These are phyloP conservation scores for Anisodus tanguticus DNA, from an alignment of 257 asterid genomes.

Conservation along the genomic window DNA sequence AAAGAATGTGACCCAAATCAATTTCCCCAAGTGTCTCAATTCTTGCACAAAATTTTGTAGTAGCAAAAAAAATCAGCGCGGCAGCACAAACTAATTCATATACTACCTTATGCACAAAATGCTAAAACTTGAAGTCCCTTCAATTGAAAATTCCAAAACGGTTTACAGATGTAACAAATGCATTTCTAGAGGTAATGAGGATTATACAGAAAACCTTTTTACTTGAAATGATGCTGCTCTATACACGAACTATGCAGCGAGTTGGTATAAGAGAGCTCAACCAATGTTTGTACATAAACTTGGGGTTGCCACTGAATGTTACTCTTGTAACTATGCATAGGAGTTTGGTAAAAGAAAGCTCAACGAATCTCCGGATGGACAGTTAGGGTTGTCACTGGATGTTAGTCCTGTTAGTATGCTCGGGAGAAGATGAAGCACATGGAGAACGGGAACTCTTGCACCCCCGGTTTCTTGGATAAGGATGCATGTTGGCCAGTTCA, in stretches of 20 bases:
- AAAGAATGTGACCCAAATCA: neutral
- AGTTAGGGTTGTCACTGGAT: neutral
- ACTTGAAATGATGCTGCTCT: slow-evolving; percentile 28
- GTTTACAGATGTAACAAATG: neutral
- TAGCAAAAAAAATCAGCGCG: neutral
- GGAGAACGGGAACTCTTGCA: slow-evolving; percentile 44
- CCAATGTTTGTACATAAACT: slow-evolving; percentile 14
- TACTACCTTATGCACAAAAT: neutral
- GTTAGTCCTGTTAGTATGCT: slow-evolving; percentile 16
- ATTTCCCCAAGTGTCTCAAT: neutral
- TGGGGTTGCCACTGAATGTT: slow-evolving; percentile 1
- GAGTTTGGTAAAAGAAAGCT: slow-evolving; percentile 11
- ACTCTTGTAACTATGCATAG: slow-evolving; percentile 23
- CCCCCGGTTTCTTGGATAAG: slow-evolving; percentile 75
- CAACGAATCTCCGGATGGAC: slow-evolving; percentile 18
- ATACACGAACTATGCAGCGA: slow-evolving; percentile 24
- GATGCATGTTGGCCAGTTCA: slow-evolving; percentile 73
- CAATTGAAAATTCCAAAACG: neutral
- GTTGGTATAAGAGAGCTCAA: slow-evolving; percentile 26
- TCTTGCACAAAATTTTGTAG: neutral
- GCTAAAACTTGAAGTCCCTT: neutral
- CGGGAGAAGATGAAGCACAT: slow-evolving; percentile 40
- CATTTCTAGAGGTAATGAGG: slow-evolving; percentile 12
- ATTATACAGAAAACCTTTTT: slow-evolving; percentile 16
- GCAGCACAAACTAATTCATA: neutral